A percentile compares a stretch with the other conserved stretches of the same genome.
Evolutionary conservation across 2,329 filamentous ascomycete genomes (phyloP).

Genomic region (Leptodontidium sp.): DNA sequence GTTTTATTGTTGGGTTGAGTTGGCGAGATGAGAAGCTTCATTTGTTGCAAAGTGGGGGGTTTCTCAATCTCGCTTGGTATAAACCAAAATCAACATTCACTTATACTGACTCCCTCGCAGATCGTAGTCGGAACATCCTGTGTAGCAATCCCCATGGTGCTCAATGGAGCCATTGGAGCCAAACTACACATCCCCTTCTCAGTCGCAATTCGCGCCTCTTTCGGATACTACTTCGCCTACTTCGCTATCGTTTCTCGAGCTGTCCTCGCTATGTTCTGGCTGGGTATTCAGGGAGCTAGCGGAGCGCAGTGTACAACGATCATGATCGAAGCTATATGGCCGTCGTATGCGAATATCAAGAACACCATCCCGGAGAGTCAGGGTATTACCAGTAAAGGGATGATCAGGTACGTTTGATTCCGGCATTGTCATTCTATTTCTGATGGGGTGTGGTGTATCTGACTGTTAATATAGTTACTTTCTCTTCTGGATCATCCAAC

Average conservation of each 20-base stretch:
- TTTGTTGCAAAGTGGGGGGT: neutral
- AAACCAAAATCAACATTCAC: neutral
- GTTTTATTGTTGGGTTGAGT: neutral
- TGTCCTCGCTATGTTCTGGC: constrained; percentile 62
- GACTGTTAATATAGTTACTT: constrained; percentile 53
- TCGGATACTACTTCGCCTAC: constrained; percentile 56
- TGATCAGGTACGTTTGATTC: constrained; percentile 58
- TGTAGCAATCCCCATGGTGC: constrained; percentile 61
- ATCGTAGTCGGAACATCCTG: constrained; percentile 69
- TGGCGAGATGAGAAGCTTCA: neutral
- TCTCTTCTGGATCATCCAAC: constrained; percentile 50
- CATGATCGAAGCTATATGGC: constrained; percentile 59
- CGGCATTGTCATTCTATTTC: constrained; percentile 51
- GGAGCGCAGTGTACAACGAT: constrained; percentile 60
- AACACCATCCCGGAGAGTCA: constrained; percentile 58
- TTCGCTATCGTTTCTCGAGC: constrained; percentile 52
- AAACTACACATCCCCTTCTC: constrained; percentile 57
- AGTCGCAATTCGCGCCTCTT: constrained; percentile 54
- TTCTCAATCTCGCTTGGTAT: neutral
- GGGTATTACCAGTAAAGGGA: constrained; percentile 63
- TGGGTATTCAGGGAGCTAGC: constrained; percentile 71
- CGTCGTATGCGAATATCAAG: constrained; percentile 59
- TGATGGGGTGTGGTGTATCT: constrained; percentile 49
- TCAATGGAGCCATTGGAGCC: constrained; percentile 54
- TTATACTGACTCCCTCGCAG: constrained; percentile 23